Evolutionary conservation across 2,329 filamentous ascomycete genomes (phyloP), one percentile per base, ranked within the genome.

Genomic region (Lecanicillium sp.): DNA sequence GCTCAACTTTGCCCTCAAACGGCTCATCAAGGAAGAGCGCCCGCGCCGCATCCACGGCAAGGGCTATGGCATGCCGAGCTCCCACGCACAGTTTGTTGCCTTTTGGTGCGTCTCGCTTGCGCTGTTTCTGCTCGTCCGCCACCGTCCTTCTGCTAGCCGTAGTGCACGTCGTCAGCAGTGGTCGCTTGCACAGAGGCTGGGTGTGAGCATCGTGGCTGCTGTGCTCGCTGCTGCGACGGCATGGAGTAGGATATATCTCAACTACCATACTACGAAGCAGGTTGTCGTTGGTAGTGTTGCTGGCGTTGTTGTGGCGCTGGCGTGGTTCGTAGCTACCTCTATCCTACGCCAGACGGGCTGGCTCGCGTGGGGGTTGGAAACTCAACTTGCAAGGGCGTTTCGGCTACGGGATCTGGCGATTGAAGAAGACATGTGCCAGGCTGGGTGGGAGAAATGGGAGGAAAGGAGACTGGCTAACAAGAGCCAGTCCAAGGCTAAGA

Each of bases 31-130:
- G 56, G 87, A 96, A 61, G 86, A 95, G 60, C 76, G 92, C 35
- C 92, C 92, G 19, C 75, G 71, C 45, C 83, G 83, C 77, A 82
- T 69, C 71, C 80, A 89, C 54, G 89, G 87, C 40, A 94, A 94
- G 60, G 92, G 92, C 47, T 98, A 98, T 57, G 94, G 92, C 51
- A 98, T 98, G 94, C 92, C 92, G 38, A 73, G 68, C 32, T 95
- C 89, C 28, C 92, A 98, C 64, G 85, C 92, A 8, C 92, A 98
- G 65, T 98, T 95, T 58, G 84, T 90, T 44, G 75, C 83, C 40
- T 98, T 87, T 68, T 96, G 95, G 73, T 83, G 86, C 42, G 66
- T 94, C 41, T 92, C 85, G 45, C 65, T 96, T 43, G 71, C 78
- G 17, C 69, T 98, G 15, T 96, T 96, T 66, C 72, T 98, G 32